Conservation (phyloP, 805 yeast genomes). For the Saccharomyces mikatae region DNA sequence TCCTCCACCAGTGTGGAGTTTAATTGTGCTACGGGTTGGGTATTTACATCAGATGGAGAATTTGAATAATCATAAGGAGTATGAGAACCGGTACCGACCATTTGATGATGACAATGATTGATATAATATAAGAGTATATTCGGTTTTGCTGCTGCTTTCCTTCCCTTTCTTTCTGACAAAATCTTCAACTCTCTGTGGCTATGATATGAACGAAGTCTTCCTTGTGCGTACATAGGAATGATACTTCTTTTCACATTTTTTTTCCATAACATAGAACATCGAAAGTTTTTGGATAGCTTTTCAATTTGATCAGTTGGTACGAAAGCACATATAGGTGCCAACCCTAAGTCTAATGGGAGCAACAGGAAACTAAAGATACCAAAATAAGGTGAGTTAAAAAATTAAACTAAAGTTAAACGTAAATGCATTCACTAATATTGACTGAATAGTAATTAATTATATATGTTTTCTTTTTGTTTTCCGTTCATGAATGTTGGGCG, state of each 20-base stretch:
- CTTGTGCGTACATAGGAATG: neutral
- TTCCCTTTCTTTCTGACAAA: neutral
- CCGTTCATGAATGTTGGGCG: neutral
- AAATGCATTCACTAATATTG: conserved; percentile 4
- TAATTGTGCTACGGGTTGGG: conserved; percentile 3
- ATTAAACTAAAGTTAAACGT: neutral
- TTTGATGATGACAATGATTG: neutral
- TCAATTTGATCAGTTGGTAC: neutral
- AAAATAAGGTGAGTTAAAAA: neutral
- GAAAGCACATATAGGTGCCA: neutral
- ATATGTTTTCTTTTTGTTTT: neutral
- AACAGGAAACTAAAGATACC: neutral
- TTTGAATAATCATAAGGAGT: neutral
- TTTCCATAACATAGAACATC: neutral
- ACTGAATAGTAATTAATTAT: conserved; percentile 4
- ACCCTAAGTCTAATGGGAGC: too few species aligned
- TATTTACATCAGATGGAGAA: neutral
- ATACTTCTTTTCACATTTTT: neutral
- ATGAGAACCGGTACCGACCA: neutral
- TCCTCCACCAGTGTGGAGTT: neutral
- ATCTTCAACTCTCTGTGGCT: neutral
- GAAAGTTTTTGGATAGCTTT: neutral
- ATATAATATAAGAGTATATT: neutral
- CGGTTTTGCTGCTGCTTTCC: neutral
- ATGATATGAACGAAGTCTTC: neutral